Percentiles rank a stretch among this genome's conserved stretches.
phyloP scores from a whole-genome alignment of 1,139 yeast species.

The Pichia sp. region DNA sequence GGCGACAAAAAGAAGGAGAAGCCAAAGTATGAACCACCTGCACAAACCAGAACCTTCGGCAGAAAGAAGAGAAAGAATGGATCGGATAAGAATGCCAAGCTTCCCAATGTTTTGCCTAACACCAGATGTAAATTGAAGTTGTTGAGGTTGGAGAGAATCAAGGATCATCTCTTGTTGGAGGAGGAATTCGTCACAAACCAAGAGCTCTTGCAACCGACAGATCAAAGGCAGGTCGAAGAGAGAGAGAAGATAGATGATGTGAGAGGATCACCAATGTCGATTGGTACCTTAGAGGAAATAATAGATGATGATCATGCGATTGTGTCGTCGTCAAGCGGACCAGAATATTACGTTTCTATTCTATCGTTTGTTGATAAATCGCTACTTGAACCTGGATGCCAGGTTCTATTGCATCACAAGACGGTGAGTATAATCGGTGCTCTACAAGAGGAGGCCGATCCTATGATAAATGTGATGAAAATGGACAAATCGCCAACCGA shows the following conservation, averaged over 20 bases:
- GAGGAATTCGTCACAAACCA: conserved; percentile 96
- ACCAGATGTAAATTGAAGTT: conserved; percentile 90
- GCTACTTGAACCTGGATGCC: conserved; percentile 95
- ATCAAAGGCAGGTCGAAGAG: conserved; percentile 95
- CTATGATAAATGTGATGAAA: conserved; percentile 71
- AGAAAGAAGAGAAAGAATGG: conserved; percentile 81
- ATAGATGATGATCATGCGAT: conserved; percentile 99
- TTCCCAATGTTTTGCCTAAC: conserved; percentile 86
- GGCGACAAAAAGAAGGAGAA: conserved; percentile 60
- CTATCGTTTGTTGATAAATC: conserved; percentile 98
- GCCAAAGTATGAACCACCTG: conserved; percentile 98
- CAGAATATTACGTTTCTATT: conserved; percentile 94
- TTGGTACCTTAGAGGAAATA: conserved; percentile 94
- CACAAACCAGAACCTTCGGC: conserved; percentile 79
- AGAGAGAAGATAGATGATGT: conserved; percentile 91
- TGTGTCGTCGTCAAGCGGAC: conserved; percentile 93
- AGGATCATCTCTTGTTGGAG: conserved; percentile 90
- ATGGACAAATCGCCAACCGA: conserved; percentile 72
- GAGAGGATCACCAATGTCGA: conserved; percentile 95
- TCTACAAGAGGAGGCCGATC: conserved; percentile 93
- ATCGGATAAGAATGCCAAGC: conserved; percentile 80
- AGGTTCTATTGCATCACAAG: conserved; percentile 91
- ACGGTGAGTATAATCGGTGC: conserved; percentile 94
- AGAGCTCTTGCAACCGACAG: conserved; percentile 92
- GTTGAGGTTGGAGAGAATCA: conserved; percentile 90